Percentiles rank a stretch among this genome's conserved stretches.
Conservation (phyloP, 305 asterid species). For the Fraxinus sp. region DNA sequence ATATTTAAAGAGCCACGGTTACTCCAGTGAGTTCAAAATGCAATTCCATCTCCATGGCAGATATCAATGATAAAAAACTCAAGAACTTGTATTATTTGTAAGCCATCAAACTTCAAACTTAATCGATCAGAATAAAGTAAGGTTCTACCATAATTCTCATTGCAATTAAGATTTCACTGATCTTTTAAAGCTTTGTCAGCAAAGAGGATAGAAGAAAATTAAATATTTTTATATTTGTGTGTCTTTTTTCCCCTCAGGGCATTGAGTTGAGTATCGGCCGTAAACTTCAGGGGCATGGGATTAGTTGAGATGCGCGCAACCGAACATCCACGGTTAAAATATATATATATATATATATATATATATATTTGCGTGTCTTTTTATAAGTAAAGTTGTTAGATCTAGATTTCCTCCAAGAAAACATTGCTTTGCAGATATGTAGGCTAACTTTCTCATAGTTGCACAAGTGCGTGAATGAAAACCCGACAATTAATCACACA, state of each 20-base stretch:
- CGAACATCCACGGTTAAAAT: too few species aligned
- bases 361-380: background rate
- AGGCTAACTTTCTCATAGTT: background rate
- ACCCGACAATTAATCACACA: background rate
- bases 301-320: too few species aligned
- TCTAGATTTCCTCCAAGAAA: background rate
- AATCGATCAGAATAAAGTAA: background rate
- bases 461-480: background rate
- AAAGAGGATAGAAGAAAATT: background rate
- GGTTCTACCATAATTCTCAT: background rate
- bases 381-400: background rate
- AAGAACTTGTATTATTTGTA: background rate
- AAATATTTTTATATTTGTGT: background rate
- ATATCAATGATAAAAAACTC: background rate
- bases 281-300: too few species aligned
- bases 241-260: too few species aligned
- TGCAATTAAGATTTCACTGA: background rate
- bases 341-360: too few species aligned
- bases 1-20: conserved; percentile 1
- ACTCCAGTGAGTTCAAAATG: background rate
- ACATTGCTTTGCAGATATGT: background rate
- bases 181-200: background rate
- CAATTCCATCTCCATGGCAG: background rate
- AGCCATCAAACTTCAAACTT: background rate
- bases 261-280: too few species aligned